Evolutionary conservation across 768 basidiomycete species (phyloP).

Genomic region (Lactarius sp.): DNA sequence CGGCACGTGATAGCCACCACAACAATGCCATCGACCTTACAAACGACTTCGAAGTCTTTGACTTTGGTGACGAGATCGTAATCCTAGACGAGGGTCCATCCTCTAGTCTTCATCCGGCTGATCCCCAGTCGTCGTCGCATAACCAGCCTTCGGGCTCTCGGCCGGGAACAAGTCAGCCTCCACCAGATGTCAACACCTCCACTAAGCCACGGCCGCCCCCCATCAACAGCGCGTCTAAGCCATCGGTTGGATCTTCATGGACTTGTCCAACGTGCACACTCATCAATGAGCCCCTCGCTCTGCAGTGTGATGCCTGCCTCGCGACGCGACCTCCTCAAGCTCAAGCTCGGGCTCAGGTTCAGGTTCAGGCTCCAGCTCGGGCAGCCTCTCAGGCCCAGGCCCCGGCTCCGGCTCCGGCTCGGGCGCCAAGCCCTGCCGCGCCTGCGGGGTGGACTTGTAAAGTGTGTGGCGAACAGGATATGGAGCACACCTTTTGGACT

Average conservation of each 20-base stretch:
- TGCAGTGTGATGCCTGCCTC: slow-evolving; percentile 59
- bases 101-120: slow-evolving; percentile 24
- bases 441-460: slow-evolving; percentile 54
- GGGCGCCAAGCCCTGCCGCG: not conserved
- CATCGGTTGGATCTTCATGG: slow-evolving; percentile 37
- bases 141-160: not conserved
- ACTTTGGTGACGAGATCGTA: slow-evolving; percentile 34
- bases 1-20: slow-evolving; percentile 59
- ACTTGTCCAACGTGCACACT: slow-evolving; percentile 59
- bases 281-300: slow-evolving; percentile 42
- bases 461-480: slow-evolving; percentile 57
- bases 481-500: slow-evolving; percentile 65
- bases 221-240: slow-evolving; percentile 14
- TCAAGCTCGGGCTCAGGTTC: not conserved
- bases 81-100: slow-evolving; percentile 27
- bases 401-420: not conserved
- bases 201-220: slow-evolving; percentile 19
- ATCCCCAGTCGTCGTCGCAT: slow-evolving; percentile 16
- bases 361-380: not conserved
- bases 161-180: not conserved
- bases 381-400: no score
- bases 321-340: slow-evolving; percentile 29
- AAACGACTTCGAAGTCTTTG: slow-evolving; percentile 27
- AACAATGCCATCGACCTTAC: slow-evolving; percentile 60
- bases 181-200: slow-evolving; percentile 1